Evolutionary conservation across 331 rosid genomes (phyloP).

Genomic region (Quercus tomentella): DNA sequence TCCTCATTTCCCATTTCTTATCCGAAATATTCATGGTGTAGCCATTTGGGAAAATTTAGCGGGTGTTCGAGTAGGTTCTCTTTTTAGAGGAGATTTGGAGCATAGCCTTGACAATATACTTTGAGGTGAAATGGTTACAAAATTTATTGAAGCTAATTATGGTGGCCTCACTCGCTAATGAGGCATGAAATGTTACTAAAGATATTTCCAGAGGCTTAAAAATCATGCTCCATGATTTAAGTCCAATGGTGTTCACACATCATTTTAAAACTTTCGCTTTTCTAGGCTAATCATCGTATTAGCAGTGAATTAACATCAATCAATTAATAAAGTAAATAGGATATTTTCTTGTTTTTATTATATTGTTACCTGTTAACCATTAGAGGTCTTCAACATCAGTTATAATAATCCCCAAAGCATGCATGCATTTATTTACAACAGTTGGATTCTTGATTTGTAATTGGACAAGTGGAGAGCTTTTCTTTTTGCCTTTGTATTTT

Average conservation of each 20-base stretch:
- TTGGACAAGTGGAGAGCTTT: slow-evolving; percentile 22
- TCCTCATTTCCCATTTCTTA: slow-evolving; percentile 11
- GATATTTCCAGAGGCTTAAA: slow-evolving; percentile 6
- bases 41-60: background rate
- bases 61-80: background rate
- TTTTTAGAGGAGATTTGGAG: background rate
- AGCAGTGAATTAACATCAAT: background rate
- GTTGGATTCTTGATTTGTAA: background rate
- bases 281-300: background rate
- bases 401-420: background rate
- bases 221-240: slow-evolving; percentile 14
- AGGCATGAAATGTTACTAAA: background rate
- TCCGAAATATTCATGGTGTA: background rate
- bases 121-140: background rate
- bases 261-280: background rate
- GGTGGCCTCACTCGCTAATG: background rate
- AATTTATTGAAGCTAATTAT: background rate
- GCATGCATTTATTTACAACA: background rate
- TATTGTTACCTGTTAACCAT: background rate
- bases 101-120: background rate
- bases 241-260: background rate
- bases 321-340: background rate
- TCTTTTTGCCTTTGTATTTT: background rate
- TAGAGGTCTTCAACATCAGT: background rate
- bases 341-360: too few relatives aligned